These are phyloP conservation scores for Geranomyces variabilis DNA, from an alignment of 192 early-diverging fungal species.

Conservation along the genomic window DNA sequence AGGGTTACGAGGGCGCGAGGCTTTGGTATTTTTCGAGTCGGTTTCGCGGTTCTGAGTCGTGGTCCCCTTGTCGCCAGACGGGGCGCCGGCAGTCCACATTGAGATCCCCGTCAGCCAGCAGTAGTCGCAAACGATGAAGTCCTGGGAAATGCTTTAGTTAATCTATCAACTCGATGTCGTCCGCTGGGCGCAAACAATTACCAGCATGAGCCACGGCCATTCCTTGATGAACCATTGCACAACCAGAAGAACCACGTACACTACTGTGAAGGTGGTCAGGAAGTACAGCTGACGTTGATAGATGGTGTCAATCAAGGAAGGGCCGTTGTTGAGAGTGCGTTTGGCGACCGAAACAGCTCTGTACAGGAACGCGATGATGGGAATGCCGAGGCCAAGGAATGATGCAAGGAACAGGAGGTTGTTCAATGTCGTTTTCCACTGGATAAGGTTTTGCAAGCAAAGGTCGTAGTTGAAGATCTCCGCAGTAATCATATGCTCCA, in stretches of 20 bases:
- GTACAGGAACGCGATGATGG: constrained; percentile 22
- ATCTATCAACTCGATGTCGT: no score
- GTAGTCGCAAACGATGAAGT: constrained; percentile 11
- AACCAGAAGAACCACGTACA: neutral
- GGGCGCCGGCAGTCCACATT: neutral
- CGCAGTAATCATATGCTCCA: constrained; percentile 18
- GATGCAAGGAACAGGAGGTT: constrained; percentile 23
- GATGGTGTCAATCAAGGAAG: neutral
- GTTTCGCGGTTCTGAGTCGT: no score
- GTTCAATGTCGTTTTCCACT: constrained; percentile 13
- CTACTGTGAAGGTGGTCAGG: neutral
- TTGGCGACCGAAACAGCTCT: neutral
- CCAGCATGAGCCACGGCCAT: neutral
- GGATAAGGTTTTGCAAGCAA: constrained; percentile 5
- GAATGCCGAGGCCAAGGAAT: constrained; percentile 5
- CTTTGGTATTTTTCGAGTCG: no score
- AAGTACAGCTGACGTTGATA: constrained; percentile 16
- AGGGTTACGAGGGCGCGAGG: no score
- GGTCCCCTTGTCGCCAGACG: no score
- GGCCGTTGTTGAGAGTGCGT: neutral
- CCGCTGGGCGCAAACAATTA: no score
- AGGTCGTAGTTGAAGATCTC: neutral
- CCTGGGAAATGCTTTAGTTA: no score
- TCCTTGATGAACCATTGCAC: constrained; percentile 1
- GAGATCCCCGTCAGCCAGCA: constrained; percentile 4